Conservation (phyloP, 139 green algal genomes). For the Tetradesmus lagerheimii region DNA sequence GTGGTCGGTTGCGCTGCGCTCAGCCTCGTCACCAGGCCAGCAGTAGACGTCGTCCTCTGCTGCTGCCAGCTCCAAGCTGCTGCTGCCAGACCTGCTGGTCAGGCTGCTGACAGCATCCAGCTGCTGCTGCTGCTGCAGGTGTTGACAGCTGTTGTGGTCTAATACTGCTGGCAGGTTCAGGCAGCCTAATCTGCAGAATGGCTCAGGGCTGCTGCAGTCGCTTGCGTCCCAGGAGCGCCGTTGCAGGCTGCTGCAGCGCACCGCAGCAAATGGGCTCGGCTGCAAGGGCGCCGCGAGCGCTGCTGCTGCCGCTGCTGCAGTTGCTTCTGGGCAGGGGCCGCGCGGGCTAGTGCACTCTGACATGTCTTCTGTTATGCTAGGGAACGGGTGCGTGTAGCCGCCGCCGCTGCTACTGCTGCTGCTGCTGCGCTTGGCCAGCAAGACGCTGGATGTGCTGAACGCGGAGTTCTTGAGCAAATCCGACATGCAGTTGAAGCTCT, state of each 20-base stretch:
- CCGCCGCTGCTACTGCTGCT: not conserved
- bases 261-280: not conserved
- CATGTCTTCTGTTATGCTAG: conserved; percentile 13
- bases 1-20: not conserved
- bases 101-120: not conserved
- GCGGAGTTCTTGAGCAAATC: conserved; percentile 1
- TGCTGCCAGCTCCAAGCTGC: not conserved
- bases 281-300: not conserved
- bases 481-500: conserved; percentile 39
- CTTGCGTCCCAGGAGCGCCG: conserved; percentile 25
- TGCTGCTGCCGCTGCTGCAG: not conserved
- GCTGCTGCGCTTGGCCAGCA: conserved; percentile 36
- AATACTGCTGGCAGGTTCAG: not conserved
- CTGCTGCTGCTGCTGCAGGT: not conserved
- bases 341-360: not conserved
- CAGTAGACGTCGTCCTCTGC: not conserved
- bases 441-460: not conserved
- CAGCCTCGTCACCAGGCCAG: not conserved
- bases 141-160: not conserved
- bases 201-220: not conserved
- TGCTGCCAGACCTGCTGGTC: not conserved
- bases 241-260: not conserved
- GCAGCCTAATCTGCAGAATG: not conserved
- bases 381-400: not conserved
- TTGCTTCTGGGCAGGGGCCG: not conserved